Evolutionary conservation across 768 basidiomycete species (phyloP).

Genomic region (Lactarius tabidus): DNA sequence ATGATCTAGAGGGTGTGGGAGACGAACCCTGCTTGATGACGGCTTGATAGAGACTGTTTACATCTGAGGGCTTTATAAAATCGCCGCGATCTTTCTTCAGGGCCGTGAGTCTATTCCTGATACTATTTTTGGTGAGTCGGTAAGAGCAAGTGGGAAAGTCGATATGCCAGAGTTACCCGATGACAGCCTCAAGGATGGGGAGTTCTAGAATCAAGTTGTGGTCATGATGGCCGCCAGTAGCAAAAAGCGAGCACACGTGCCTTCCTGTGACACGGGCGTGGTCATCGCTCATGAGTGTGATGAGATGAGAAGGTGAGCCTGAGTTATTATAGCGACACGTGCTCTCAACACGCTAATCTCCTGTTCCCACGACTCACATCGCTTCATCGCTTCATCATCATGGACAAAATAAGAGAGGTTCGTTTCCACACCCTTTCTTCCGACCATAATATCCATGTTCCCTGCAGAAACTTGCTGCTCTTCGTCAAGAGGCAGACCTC

Average conservation of each 20-base stretch:
- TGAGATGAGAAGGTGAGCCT: background rate
- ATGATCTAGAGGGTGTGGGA: background rate
- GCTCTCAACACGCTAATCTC: constrained; percentile 17
- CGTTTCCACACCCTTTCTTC: background rate
- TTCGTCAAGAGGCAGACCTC: constrained; percentile 82
- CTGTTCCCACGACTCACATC: constrained; percentile 19
- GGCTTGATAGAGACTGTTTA: constrained; percentile 86
- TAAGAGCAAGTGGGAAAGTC: background rate
- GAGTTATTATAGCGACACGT: background rate
- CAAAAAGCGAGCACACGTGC: constrained; percentile 38
- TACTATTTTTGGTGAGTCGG: constrained; percentile 43
- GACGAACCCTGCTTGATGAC: constrained; percentile 87
- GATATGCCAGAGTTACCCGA: constrained; percentile 53
- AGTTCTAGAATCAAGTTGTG: constrained; percentile 53
- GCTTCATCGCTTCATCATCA: background rate
- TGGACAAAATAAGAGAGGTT: constrained; percentile 51
- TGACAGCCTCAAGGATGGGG: constrained; percentile 90
- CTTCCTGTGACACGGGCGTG: constrained; percentile 75
- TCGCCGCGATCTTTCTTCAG: constrained; percentile 91
- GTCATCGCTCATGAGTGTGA: constrained; percentile 38
- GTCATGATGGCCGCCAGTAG: constrained; percentile 12
- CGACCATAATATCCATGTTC: background rate
- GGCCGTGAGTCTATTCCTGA: constrained; percentile 91
- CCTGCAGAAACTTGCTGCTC: constrained; percentile 63
- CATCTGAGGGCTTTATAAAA: constrained; percentile 91